A percentile compares a stretch with the other conserved stretches of the same genome.
These are phyloP conservation scores for Leishmania gerbilli DNA, from an alignment of 208 protist genomes.

Conservation along the genomic window DNA sequence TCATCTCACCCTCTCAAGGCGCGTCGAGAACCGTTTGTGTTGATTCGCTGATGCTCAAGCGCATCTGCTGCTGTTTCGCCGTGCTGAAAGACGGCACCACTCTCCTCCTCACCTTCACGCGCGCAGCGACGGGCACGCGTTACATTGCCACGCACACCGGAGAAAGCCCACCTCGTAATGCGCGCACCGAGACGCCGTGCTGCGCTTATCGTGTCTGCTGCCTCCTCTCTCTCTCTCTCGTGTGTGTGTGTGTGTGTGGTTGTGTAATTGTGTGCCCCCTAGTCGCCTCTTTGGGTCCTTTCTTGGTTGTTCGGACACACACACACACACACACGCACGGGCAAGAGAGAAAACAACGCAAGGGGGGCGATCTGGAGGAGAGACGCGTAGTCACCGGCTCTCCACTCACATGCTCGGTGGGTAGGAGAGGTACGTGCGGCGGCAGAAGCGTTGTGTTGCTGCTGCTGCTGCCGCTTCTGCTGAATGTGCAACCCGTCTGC, in stretches of 20 bases:
- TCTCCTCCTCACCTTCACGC: not conserved
- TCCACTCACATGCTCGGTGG: not conserved
- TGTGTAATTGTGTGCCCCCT: not conserved
- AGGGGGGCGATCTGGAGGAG: not conserved
- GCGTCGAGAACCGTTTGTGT: not conserved
- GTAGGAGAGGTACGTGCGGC: not conserved
- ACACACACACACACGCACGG: not conserved
- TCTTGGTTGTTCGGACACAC: not conserved
- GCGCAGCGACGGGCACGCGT: not conserved
- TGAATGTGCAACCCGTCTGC: not conserved
- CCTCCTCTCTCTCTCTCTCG: not conserved
- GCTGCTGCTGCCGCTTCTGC: not conserved
- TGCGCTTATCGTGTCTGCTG: not conserved
- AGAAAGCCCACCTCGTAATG: not conserved
- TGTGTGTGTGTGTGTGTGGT: not conserved
- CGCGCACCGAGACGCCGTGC: not conserved
- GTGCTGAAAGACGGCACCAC: not conserved
- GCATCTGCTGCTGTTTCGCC: not conserved
- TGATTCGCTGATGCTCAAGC: not conserved
- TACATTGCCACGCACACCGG: not conserved
- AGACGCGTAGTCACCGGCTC: not conserved
- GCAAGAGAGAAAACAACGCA: not conserved
- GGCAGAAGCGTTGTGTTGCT: not conserved
- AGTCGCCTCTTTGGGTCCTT: not conserved
- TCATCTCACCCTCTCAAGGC: not conserved